phyloP scores from a whole-genome alignment of 2,329 filamentous ascomycete species.

The Sordariomycetes sp. region DNA sequence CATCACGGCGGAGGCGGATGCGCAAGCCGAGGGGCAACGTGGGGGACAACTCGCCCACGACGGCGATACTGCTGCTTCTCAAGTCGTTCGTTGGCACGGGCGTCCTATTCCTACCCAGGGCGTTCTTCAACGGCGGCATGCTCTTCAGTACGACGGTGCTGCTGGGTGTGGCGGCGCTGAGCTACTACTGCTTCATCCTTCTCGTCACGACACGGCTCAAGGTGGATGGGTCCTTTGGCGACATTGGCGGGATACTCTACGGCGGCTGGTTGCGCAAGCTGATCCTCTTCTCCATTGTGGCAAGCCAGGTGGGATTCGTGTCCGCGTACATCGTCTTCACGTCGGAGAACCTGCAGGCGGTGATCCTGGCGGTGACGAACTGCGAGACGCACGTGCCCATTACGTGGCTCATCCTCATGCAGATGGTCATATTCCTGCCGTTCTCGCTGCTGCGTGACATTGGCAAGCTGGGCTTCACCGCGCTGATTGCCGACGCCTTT shows the following conservation, averaged over 20 bases:
- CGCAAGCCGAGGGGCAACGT: slow-evolving; percentile 64
- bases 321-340: slow-evolving; percentile 96
- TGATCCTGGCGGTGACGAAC: slow-evolving; percentile 81
- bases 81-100: slow-evolving; percentile 98
- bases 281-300: slow-evolving; percentile 84
- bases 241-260: slow-evolving; percentile 87
- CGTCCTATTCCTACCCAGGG: slow-evolving; percentile 83
- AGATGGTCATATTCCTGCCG: slow-evolving; percentile 90
- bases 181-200: slow-evolving; percentile 96
- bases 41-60: slow-evolving; percentile 68
- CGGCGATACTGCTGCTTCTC: slow-evolving; percentile 74
- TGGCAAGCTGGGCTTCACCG: slow-evolving; percentile 92
- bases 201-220: slow-evolving; percentile 77
- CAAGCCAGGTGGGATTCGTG: slow-evolving; percentile 92
- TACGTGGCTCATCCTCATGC: slow-evolving; percentile 82
- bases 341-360: slow-evolving; percentile 88
- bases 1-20: slow-evolving; percentile 62
- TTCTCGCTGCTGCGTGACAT: slow-evolving; percentile 93
- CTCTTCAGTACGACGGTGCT: slow-evolving; percentile 88
- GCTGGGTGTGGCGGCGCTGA: slow-evolving; percentile 73
- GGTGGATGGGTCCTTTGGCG: slow-evolving; percentile 91
- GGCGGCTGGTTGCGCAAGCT: slow-evolving; percentile 80
- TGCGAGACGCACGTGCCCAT: slow-evolving; percentile 81
- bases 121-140: slow-evolving; percentile 95
- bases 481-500: slow-evolving; percentile 85